phyloP scores from a whole-genome alignment of 2,329 filamentous ascomycete species.

The Fusarium concolor region DNA sequence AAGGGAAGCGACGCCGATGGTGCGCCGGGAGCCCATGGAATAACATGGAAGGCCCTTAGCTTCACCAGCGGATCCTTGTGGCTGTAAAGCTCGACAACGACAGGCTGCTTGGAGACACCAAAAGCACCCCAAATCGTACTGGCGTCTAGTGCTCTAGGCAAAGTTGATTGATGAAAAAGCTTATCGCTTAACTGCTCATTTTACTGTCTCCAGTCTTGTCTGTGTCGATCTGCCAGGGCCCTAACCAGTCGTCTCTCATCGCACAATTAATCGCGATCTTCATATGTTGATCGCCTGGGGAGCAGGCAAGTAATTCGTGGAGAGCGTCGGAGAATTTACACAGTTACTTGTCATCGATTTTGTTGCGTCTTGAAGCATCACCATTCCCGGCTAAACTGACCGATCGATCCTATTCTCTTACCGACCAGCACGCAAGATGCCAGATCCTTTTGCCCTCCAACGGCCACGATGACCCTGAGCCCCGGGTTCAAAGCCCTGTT shows the following conservation, averaged over 20 bases:
- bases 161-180: constrained; percentile 33
- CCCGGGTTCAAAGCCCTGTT: constrained; percentile 39
- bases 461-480: constrained; percentile 37
- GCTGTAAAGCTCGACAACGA: constrained; percentile 26
- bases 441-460: constrained; percentile 22
- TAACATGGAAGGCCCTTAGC: constrained; percentile 41
- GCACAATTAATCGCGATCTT: constrained; percentile 30
- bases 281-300: constrained; percentile 13
- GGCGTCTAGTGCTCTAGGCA: constrained; percentile 40
- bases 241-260: constrained; percentile 22
- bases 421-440: constrained; percentile 4
- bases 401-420: constrained; percentile 5
- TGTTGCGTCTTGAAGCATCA: not conserved
- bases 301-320: constrained; percentile 16
- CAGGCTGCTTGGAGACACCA: constrained; percentile 26
- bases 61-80: constrained; percentile 24
- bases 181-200: constrained; percentile 40
- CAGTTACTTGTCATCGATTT: not conserved
- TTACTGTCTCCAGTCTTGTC: constrained; percentile 29
- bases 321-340: constrained; percentile 21
- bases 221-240: constrained; percentile 33
- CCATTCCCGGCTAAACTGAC: constrained; percentile 6
- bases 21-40: constrained; percentile 39
- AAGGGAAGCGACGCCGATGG: constrained; percentile 42
- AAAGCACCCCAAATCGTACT: constrained; percentile 24